These are phyloP conservation scores for Alopecurus myosuroides DNA, from an alignment of 176 grass and related monocot genomes.

Conservation along the genomic window DNA sequence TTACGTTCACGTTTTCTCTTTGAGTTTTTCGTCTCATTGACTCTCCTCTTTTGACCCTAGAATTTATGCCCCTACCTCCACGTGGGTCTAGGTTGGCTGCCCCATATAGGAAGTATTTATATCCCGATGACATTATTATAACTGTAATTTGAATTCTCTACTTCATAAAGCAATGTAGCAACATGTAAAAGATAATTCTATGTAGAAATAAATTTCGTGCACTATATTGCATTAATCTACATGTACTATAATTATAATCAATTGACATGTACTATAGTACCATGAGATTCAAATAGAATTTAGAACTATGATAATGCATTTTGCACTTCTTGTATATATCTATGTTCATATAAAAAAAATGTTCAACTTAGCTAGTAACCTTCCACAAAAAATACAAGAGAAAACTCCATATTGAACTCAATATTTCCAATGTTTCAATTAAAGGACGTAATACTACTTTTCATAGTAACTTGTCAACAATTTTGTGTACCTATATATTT, in stretches of 20 bases:
- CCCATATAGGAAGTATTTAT: no score
- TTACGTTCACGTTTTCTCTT: no score
- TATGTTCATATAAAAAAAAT: background rate
- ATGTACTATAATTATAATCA: background rate
- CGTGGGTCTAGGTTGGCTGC: no score
- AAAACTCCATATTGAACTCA: background rate
- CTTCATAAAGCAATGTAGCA: no score
- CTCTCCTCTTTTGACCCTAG: no score
- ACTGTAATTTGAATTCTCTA: no score
- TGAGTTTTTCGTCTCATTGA: no score
- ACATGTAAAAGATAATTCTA: no score
- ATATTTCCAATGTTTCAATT: no score
- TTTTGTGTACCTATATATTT: background rate
- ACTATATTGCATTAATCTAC: background rate
- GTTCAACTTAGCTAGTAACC: background rate
- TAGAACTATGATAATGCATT: background rate
- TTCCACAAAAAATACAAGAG: background rate
- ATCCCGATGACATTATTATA: no score
- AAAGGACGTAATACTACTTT: background rate
- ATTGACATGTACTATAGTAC: background rate
- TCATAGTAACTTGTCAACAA: background rate
- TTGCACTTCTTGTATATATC: background rate
- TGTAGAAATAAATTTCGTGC: background rate
- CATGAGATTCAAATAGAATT: background rate
- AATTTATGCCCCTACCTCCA: no score